phyloP scores from a whole-genome alignment of 306 rosid genomes.

The Citrullus amarus region DNA sequence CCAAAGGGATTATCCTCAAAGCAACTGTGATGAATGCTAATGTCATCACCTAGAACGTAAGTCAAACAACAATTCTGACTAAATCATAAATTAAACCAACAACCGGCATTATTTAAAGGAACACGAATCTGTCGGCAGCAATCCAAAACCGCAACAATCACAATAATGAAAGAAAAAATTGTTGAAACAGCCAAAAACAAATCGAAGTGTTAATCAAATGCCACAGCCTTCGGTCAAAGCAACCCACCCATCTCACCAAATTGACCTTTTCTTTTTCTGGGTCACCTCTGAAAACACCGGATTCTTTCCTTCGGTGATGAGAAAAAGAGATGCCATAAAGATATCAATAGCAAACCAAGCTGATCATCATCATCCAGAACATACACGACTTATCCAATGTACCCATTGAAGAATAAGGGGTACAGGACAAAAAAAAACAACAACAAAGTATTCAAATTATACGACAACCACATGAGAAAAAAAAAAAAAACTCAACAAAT shows the following conservation, averaged over 20 bases:
- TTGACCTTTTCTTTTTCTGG: background rate
- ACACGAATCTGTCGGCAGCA: background rate
- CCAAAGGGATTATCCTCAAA: background rate
- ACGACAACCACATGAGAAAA: background rate
- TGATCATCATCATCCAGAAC: background rate
- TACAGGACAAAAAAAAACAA: background rate
- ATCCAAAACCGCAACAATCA: background rate
- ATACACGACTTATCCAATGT: background rate
- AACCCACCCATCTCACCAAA: background rate
- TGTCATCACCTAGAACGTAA: background rate
- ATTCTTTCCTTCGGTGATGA: slow-evolving; percentile 3
- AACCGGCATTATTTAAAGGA: background rate
- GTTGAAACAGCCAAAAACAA: background rate
- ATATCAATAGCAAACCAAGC: background rate
- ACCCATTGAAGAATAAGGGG: background rate
- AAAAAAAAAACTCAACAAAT: background rate
- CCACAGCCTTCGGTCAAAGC: background rate
- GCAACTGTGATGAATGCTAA: background rate
- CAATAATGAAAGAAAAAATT: background rate
- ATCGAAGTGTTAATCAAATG: background rate
- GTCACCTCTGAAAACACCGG: background rate
- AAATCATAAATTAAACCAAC: background rate
- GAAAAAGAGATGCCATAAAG: background rate
- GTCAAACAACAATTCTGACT: background rate
- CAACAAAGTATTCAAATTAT: background rate